phyloP scores from a whole-genome alignment of 1,284 basidiomycete genomes.

The Kwoniella shivajii region DNA sequence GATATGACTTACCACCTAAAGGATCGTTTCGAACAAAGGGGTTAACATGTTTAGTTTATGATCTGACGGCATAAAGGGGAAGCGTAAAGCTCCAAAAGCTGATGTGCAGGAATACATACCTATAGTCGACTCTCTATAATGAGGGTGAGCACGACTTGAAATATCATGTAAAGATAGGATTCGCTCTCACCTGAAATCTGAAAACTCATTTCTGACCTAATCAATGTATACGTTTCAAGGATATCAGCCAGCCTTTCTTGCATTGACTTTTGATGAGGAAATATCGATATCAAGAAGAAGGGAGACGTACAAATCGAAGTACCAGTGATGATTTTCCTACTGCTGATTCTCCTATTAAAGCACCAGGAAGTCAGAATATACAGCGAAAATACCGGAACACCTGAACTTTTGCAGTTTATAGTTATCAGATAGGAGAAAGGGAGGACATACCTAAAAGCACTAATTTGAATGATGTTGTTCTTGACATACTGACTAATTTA shows the following conservation, averaged over 20 bases:
- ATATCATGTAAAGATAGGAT: background rate
- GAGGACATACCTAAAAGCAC: conserved; percentile 73
- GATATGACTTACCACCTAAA: conserved; percentile 28
- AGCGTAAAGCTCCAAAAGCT: background rate
- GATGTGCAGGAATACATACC: conserved; percentile 30
- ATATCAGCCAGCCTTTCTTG: background rate
- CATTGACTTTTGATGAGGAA: background rate
- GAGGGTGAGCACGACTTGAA: background rate
- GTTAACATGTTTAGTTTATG: background rate
- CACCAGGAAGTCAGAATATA: background rate
- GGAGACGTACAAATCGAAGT: conserved; percentile 76
- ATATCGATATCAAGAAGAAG: background rate
- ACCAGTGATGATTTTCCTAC: conserved; percentile 97
- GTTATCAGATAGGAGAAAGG: conserved; percentile 14
- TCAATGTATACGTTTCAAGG: background rate
- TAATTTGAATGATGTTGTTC: conserved; percentile 64
- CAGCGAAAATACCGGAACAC: background rate
- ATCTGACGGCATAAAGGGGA: background rate
- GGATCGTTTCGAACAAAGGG: conserved; percentile 20
- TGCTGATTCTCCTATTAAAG: conserved; percentile 81
- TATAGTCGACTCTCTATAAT: conserved; percentile 51
- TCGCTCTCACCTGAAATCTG: conserved; percentile 80
- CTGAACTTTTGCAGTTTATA: background rate
- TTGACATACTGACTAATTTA: conserved; percentile 32
- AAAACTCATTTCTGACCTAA: conserved; percentile 80